A percentile compares a stretch with the other conserved stretches of the same genome.
Evolutionary conservation across 139 green algal species (phyloP).

Genomic region (Closterium sp.): DNA sequence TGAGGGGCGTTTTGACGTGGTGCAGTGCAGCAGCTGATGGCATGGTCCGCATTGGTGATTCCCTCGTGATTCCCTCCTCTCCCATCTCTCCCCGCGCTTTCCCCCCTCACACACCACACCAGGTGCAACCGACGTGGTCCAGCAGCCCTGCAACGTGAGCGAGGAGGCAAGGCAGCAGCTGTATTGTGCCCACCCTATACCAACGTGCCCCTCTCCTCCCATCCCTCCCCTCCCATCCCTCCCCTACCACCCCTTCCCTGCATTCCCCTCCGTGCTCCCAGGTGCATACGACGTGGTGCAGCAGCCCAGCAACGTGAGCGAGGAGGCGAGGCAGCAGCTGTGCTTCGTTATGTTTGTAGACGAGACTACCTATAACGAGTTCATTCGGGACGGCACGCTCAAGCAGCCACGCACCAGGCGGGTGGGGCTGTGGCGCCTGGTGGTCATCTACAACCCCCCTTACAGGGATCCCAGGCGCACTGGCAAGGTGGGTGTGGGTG

Average conservation of each 20-base stretch:
- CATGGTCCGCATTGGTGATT: no score
- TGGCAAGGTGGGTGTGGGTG: constrained; percentile 5
- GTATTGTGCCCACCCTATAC: not conserved
- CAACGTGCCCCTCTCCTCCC: not conserved
- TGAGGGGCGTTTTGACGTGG: no score
- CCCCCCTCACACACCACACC: not conserved
- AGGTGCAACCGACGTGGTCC: constrained; percentile 36
- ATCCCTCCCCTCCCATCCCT: not conserved
- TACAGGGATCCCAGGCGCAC: constrained; percentile 40
- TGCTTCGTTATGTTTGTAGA: constrained; percentile 55
- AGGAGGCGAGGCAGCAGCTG: constrained; percentile 9
- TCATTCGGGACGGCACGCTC: constrained; percentile 37
- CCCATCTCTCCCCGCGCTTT: not conserved
- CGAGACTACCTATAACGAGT: constrained; percentile 33
- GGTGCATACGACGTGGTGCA: constrained; percentile 44
- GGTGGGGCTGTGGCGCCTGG: constrained; percentile 42
- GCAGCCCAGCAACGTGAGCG: constrained; percentile 40
- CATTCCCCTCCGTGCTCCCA: no score
- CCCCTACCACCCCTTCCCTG: no score
- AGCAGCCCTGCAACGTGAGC: constrained; percentile 40
- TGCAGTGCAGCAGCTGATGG: no score
- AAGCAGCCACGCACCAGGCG: not conserved
- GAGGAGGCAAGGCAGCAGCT: constrained; percentile 7
- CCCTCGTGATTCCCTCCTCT: no score
- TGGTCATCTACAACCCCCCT: constrained; percentile 37